Conservation (phyloP, 2,329 filamentous ascomycete genomes). For the Ophiostoma sp. region DNA sequence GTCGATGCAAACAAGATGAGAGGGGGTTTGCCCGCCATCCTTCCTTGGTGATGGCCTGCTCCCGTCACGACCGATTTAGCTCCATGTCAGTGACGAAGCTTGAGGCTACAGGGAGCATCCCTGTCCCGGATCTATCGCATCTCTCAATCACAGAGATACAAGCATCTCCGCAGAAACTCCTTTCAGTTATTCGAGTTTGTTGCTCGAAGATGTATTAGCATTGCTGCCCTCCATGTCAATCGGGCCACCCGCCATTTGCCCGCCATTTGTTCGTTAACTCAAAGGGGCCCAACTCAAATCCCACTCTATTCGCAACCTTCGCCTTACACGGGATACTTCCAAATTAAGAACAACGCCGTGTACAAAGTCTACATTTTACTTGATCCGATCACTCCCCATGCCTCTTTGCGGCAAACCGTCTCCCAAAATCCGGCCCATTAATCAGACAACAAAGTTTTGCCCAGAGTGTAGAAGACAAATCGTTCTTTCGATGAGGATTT, state of each 20-base stretch:
- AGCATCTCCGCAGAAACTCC: not conserved
- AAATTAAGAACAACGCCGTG: not conserved
- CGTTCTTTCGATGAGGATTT: too few relatives aligned
- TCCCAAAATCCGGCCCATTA: too few relatives aligned
- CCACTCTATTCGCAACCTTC: not conserved
- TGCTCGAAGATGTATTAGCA: not conserved
- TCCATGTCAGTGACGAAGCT: not conserved
- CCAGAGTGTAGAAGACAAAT: too few relatives aligned
- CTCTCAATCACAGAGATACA: not conserved
- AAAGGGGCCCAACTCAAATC: not conserved
- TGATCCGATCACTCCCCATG: not conserved
- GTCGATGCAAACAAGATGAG: not conserved
- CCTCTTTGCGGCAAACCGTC: not conserved
- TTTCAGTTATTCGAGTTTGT: not conserved
- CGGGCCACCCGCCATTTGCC: conserved; percentile 12
- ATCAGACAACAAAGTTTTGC: too few relatives aligned
- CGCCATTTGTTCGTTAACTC: not conserved
- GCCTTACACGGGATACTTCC: not conserved
- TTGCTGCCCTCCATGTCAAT: not conserved
- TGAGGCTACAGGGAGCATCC: not conserved
- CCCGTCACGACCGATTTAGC: not conserved
- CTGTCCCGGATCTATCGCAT: not conserved
- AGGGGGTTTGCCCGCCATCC: not conserved
- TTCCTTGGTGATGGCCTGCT: not conserved
- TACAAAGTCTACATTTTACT: not conserved